These are phyloP conservation scores for Aspergillus neotritici DNA, from an alignment of 2,329 filamentous ascomycete species.

Conservation along the genomic window DNA sequence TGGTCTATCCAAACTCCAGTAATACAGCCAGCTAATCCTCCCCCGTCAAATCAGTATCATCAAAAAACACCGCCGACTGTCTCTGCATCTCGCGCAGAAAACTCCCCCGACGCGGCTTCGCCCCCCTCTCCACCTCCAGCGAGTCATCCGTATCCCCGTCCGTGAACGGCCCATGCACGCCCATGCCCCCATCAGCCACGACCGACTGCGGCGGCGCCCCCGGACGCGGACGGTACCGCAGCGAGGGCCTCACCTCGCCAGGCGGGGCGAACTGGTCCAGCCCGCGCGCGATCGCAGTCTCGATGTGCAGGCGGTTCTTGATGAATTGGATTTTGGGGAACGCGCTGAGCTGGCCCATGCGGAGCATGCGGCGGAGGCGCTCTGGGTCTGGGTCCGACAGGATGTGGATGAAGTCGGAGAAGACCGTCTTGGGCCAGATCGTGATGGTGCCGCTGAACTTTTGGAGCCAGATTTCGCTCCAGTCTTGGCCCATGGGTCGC, in stretches of 20 bases:
- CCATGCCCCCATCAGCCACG: constrained; percentile 15
- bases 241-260: constrained; percentile 21
- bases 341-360: constrained; percentile 78
- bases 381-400: constrained; percentile 73
- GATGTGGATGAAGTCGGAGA: constrained; percentile 79
- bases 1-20: not conserved
- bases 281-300: constrained; percentile 60
- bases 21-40: constrained; percentile 21
- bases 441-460: constrained; percentile 92
- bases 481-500: constrained; percentile 86
- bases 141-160: constrained; percentile 18
- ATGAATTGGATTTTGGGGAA: constrained; percentile 93
- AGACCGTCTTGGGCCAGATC: constrained; percentile 80
- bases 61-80: constrained; percentile 45
- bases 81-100: constrained; percentile 42
- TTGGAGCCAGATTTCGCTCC: constrained; percentile 94
- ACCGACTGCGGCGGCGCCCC: constrained; percentile 17
- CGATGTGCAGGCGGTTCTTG: constrained; percentile 76
- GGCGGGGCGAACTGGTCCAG: constrained; percentile 33
- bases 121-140: too few species aligned
- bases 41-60: constrained; percentile 34
- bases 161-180: constrained; percentile 18
- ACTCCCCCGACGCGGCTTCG: constrained; percentile 18
- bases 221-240: constrained; percentile 25
- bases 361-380: constrained; percentile 79